phyloP scores from a whole-genome alignment of 805 yeast species.

The Yamadazyma endophytica region DNA sequence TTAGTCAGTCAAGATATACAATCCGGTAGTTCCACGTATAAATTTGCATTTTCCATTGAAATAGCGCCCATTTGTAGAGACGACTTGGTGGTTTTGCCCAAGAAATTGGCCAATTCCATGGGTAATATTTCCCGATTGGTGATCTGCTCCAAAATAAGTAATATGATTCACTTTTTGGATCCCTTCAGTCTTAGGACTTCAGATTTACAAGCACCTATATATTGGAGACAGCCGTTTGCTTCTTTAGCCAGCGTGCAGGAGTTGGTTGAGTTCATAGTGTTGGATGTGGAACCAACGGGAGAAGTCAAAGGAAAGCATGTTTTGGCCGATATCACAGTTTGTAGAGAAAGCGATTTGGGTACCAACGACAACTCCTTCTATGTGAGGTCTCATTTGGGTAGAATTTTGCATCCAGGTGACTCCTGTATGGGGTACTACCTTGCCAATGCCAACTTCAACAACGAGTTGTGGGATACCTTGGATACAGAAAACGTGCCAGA shows the following conservation, averaged over 20 bases:
- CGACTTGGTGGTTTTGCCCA: conserved; percentile 89
- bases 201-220: conserved; percentile 66
- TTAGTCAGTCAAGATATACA: conserved; percentile 90
- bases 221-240: conserved; percentile 79
- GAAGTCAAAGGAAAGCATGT: conserved; percentile 70
- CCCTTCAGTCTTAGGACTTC: conserved; percentile 75
- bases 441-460: conserved; percentile 82
- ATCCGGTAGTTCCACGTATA: conserved; percentile 80
- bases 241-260: conserved; percentile 73
- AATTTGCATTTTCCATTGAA: conserved; percentile 89
- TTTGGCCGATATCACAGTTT: conserved; percentile 85
- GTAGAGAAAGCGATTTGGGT: conserved; percentile 87
- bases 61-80: conserved; percentile 96
- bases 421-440: conserved; percentile 88
- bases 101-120: conserved; percentile 73
- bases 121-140: conserved; percentile 83
- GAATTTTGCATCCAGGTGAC: conserved; percentile 93
- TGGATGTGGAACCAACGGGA: conserved; percentile 93
- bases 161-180: conserved; percentile 81
- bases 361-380: conserved; percentile 77
- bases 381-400: conserved; percentile 90
- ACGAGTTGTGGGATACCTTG: conserved; percentile 74
- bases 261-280: conserved; percentile 78
- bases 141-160: conserved; percentile 79
- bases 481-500: conserved; percentile 69